Percentiles rank a stretch among this genome's conserved stretches.
Conservation (phyloP, 2,329 filamentous ascomycete genomes). For the Beauveria sp. region DNA sequence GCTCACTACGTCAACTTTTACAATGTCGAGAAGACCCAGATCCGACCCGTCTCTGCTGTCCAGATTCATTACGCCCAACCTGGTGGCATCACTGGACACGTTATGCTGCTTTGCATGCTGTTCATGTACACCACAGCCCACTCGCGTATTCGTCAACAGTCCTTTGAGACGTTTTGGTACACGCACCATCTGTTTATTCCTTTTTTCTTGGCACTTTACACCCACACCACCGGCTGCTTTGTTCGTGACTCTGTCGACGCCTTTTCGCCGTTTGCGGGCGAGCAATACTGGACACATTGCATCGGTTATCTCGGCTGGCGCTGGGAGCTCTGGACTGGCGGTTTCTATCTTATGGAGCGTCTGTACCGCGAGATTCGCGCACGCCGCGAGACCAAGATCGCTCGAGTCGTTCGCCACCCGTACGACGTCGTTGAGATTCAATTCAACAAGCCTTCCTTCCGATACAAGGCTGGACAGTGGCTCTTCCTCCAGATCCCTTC, state of each 20-base stretch:
- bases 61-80: constrained; percentile 87
- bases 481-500: constrained; percentile 90
- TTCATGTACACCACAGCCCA: constrained; percentile 97
- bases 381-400: constrained; percentile 77
- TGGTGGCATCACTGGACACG: constrained; percentile 88
- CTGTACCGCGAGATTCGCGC: constrained; percentile 86
- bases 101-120: constrained; percentile 99
- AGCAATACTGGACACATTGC: constrained; percentile 82
- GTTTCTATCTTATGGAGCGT: constrained; percentile 78
- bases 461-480: constrained; percentile 98
- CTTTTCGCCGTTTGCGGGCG: constrained; percentile 77
- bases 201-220: constrained; percentile 89
- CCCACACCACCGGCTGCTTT: constrained; percentile 92
- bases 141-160: constrained; percentile 87
- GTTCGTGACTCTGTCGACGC: constrained; percentile 70
- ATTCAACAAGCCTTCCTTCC: constrained; percentile 92
- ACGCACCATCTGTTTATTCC: constrained; percentile 98
- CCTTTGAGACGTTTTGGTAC: constrained; percentile 98
- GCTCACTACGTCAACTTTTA: constrained; percentile 98
- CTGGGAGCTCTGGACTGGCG: constrained; percentile 86
- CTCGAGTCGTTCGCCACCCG: constrained; percentile 88
- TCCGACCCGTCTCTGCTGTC: constrained; percentile 71
- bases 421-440: constrained; percentile 98
- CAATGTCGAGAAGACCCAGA: constrained; percentile 81
- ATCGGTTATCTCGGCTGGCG: constrained; percentile 94